Evolutionary conservation across 495 filamentous ascomycete genomes (phyloP).

Genomic region (Glonium stellatum): DNA sequence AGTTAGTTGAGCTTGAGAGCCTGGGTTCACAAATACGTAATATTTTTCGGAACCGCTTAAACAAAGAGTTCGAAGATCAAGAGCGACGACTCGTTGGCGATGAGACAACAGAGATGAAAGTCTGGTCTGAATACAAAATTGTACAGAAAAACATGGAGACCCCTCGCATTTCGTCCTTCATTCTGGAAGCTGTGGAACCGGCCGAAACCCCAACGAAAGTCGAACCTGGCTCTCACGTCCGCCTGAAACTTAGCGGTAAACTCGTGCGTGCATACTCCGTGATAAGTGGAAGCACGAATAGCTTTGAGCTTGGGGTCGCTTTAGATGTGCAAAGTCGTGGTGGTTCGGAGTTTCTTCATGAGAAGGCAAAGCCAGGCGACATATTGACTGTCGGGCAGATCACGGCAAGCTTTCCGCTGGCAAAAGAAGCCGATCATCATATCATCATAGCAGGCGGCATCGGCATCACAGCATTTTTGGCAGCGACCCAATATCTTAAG

Average conservation of each 20-base stretch:
- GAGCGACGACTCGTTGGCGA: conserved; percentile 26
- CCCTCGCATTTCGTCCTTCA: conserved; percentile 12
- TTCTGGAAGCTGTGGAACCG: conserved; percentile 11
- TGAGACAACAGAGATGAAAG: conserved; percentile 35
- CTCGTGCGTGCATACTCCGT: conserved; percentile 27
- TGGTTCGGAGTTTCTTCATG: conserved; percentile 23
- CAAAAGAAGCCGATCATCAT: conserved; percentile 18
- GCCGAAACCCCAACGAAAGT: conserved; percentile 5
- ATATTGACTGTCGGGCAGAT: conserved; percentile 12
- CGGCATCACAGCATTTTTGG: conserved; percentile 25
- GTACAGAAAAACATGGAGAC: conserved; percentile 22
- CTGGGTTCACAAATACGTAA: conserved; percentile 44
- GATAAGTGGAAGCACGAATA: conserved; percentile 11
- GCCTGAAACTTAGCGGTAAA: conserved; percentile 23
- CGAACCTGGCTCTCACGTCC: conserved; percentile 25
- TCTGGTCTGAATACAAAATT: conserved; percentile 20
- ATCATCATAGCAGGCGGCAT: conserved; percentile 28
- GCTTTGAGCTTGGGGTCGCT: conserved; percentile 23
- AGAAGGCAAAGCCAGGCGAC: conserved; percentile 9
- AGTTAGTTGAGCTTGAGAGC: conserved; percentile 40
- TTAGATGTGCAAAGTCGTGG: conserved; percentile 16
- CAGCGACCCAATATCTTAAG: conserved; percentile 11
- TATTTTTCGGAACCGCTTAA: conserved; percentile 37
- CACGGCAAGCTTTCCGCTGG: conserved; percentile 19
- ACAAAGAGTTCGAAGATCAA: conserved; percentile 33